phyloP scores from a whole-genome alignment of 2,329 filamentous ascomycete species.

The Aspergillus glaucus region DNA sequence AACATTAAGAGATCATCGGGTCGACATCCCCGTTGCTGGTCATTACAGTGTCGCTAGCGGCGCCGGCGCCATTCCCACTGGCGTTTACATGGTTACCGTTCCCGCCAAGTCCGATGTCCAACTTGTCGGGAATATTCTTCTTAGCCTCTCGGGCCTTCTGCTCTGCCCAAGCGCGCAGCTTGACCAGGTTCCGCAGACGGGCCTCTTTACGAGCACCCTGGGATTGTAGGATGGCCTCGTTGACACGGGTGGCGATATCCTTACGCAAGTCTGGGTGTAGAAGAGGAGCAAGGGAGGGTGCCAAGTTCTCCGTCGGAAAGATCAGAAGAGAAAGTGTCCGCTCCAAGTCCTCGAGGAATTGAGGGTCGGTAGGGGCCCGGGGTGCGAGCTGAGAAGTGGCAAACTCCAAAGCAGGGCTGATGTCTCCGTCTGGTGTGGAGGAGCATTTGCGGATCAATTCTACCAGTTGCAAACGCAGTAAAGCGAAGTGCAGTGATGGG shows the following conservation, averaged over 20 bases:
- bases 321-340: constrained; percentile 88
- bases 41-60: constrained; percentile 35
- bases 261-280: constrained; percentile 73
- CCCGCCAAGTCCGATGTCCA: constrained; percentile 40
- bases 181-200: constrained; percentile 73
- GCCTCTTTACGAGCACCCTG: constrained; percentile 71
- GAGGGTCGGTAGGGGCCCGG: constrained; percentile 70
- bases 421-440: constrained; percentile 60
- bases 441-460: constrained; percentile 81
- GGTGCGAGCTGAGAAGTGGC: constrained; percentile 82
- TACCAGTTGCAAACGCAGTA: constrained; percentile 84
- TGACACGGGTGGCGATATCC: constrained; percentile 80
- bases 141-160: constrained; percentile 42
- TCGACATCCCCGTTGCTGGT: constrained; percentile 37
- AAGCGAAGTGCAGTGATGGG: constrained; percentile 75
- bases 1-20: constrained; percentile 32
- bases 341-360: constrained; percentile 82
- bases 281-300: constrained; percentile 67
- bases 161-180: constrained; percentile 81
- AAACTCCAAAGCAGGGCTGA: constrained; percentile 75
- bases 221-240: constrained; percentile 73
- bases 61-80: constrained; percentile 24
- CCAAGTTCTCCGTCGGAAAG: constrained; percentile 73
- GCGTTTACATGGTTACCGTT: constrained; percentile 17
- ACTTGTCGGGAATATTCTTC: constrained; percentile 41